Conservation (phyloP, 305 asterid genomes). For the Striga hermonthica region DNA sequence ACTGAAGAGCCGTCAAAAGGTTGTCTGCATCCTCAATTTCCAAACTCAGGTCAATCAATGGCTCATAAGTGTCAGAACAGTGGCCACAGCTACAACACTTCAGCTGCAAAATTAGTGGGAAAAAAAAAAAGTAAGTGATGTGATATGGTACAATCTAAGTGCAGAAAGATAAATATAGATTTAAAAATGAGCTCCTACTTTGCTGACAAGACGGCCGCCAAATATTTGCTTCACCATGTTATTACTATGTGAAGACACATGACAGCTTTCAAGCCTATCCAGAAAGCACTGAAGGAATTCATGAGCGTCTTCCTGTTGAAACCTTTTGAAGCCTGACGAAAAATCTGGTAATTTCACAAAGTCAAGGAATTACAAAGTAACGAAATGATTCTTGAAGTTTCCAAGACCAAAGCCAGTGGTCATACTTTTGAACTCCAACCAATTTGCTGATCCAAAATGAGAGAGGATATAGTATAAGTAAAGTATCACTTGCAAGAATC, state of each 20-base stretch:
- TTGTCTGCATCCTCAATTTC: no score
- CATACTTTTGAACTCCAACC: no score
- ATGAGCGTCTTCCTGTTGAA: constrained; percentile 93
- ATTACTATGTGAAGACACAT: constrained; percentile 37
- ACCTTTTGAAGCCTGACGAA: constrained; percentile 65
- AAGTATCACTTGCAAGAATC: no score
- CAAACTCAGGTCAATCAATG: no score
- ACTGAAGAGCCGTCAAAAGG: constrained; percentile 54
- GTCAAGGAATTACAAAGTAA: constrained; percentile 42
- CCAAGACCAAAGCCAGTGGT: not conserved
- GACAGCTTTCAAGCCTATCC: constrained; percentile 69
- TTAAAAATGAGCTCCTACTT: constrained; percentile 40
- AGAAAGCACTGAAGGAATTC: constrained; percentile 84
- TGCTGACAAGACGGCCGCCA: constrained; percentile 89
- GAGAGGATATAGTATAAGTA: not conserved
- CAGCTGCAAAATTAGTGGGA: constrained; percentile 9
- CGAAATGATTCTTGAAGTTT: constrained; percentile 3
- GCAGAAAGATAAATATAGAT: constrained; percentile 4
- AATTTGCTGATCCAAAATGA: not conserved
- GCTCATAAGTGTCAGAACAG: no score
- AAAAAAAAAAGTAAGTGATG: not conserved
- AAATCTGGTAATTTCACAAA: constrained; percentile 50
- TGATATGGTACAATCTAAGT: not conserved
- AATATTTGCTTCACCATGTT: constrained; percentile 69
- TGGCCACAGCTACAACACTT: not conserved